phyloP scores from a whole-genome alignment of 106 monocot species.

The Allium fistulosum region DNA sequence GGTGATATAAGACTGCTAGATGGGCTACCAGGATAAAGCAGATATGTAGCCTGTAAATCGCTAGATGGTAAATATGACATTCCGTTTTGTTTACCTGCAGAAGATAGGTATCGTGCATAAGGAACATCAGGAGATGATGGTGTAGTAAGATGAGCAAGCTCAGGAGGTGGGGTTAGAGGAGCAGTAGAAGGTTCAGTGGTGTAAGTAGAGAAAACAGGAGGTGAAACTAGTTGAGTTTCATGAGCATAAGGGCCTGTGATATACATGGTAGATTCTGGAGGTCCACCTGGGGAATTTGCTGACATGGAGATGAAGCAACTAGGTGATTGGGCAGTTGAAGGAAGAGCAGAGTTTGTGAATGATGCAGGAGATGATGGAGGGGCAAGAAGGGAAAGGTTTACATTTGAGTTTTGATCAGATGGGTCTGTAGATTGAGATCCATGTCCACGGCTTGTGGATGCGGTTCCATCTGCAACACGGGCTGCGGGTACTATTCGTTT shows the following conservation, averaged over 20 bases:
- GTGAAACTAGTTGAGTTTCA: slow-evolving; percentile 93
- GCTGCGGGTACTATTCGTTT: slow-evolving; percentile 90
- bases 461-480: slow-evolving; percentile 71
- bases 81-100: slow-evolving; percentile 46
- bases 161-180: slow-evolving; percentile 93
- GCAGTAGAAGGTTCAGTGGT: slow-evolving; percentile 99
- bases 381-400: slow-evolving; percentile 83
- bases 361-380: slow-evolving; percentile 98
- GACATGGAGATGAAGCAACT: slow-evolving; percentile 80
- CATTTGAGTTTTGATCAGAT: slow-evolving; percentile 44
- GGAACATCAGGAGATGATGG: slow-evolving; percentile 98
- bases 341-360: slow-evolving; percentile 86
- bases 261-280: slow-evolving; percentile 73
- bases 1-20: slow-evolving; percentile 95
- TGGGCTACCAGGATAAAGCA: slow-evolving; percentile 84
- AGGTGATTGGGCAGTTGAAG: slow-evolving; percentile 87
- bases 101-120: slow-evolving; percentile 86
- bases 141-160: slow-evolving; percentile 87
- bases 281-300: slow-evolving; percentile 60
- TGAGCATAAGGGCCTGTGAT: slow-evolving; percentile 94
- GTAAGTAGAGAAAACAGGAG: slow-evolving; percentile 95
- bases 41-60: slow-evolving; percentile 75
- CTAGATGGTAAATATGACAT: slow-evolving; percentile 27
- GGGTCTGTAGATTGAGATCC: slow-evolving; percentile 35
- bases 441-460: slow-evolving; percentile 38